Evolutionary conservation across 139 green algal genomes (phyloP).

Genomic region (Coccomyxa sp.): DNA sequence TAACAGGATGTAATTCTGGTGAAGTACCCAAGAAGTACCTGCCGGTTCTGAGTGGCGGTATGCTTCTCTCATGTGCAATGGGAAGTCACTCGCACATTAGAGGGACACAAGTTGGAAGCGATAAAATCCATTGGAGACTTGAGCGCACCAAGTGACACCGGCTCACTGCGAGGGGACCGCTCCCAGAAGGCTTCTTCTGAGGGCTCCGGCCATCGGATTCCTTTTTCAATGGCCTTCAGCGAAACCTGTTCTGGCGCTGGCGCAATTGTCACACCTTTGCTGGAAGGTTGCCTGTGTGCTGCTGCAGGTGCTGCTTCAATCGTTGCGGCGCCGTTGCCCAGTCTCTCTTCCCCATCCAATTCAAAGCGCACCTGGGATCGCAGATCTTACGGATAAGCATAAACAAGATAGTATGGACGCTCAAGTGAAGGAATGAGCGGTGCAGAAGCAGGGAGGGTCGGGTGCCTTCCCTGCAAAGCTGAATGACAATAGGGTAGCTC

Average conservation of each 20-base stretch:
- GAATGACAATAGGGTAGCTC: too few species aligned
- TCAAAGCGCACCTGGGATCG: neutral
- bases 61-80: neutral
- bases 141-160: neutral
- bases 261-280: too few species aligned
- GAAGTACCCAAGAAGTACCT: too few species aligned
- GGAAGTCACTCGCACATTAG: neutral
- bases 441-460: too few species aligned
- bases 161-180: conserved; percentile 5
- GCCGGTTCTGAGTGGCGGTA: neutral
- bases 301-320: neutral
- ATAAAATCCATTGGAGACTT: neutral
- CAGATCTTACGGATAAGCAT: too few species aligned
- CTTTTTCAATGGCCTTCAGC: conserved; percentile 19
- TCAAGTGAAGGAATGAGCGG: too few species aligned
- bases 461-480: too few species aligned
- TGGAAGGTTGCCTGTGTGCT: neutral
- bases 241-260: neutral
- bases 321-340: neutral
- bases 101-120: neutral
- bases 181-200: conserved; percentile 34
- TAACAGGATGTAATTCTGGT: neutral
- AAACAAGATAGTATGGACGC: too few species aligned
- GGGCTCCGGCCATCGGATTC: conserved; percentile 39
- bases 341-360: neutral